Conservation (phyloP, 805 yeast genomes). For the Pichia sporocuriosa region DNA sequence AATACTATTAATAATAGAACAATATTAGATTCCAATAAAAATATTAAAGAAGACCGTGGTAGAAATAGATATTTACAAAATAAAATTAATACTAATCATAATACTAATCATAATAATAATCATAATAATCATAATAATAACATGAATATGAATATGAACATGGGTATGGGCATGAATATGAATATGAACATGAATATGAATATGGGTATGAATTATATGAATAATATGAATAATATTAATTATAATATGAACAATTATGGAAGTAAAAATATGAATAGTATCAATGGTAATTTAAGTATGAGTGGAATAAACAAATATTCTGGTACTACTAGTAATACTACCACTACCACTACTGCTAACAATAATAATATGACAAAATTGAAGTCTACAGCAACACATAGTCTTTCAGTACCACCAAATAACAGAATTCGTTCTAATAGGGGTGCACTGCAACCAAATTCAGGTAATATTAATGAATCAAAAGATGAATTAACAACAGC, state of each 20-base stretch:
- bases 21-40: constrained; percentile 17
- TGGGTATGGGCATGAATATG: neutral
- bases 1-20: constrained; percentile 24
- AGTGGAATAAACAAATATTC: neutral
- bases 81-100: neutral
- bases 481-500: no score
- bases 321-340: neutral
- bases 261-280: neutral
- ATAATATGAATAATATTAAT: neutral
- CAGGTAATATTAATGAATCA: no score
- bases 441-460: no score
- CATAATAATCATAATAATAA: constrained; percentile 3
- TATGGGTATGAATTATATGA: constrained; percentile 1
- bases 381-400: constrained; percentile 2
- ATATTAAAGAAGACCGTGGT: constrained; percentile 12
- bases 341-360: neutral
- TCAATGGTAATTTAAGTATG: neutral
- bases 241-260: neutral
- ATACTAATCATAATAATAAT: neutral
- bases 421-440: constrained; percentile 8
- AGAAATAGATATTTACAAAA: constrained; percentile 10
- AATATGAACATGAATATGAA: neutral
- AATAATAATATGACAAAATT: neutral
- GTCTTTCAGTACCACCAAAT: constrained; percentile 13
- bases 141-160: neutral